Evolutionary conservation across 78 protist species (phyloP), one percentile per base, ranked within the genome.

Genomic region (Cavenderia fasciculata): DNA sequence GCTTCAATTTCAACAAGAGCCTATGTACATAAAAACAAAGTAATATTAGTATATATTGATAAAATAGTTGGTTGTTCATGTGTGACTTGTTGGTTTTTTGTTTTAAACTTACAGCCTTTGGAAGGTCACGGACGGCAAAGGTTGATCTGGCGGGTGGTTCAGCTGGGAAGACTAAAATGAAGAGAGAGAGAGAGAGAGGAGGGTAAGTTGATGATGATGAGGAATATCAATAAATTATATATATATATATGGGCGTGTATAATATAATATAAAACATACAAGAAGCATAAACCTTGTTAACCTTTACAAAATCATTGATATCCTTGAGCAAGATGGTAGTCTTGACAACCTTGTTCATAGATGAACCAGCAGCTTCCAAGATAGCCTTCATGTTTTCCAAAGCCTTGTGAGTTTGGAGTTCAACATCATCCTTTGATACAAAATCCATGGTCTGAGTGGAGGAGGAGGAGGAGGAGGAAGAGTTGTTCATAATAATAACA

Each of bases 281-380:
- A 16, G 54, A 74, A 4, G 86, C 70, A 62, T 94, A 94, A 25
- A 96, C 87, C n/a, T 59, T 46, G 75, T 96, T 94, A 23, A 96
- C 94, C 23, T 52, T 76, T 8, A 66, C 94, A 57, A 96, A 96
- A 54, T 96, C 96, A 65, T 63, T 73, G 62, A 96, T 92, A 38
- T 92, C 88, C n/a, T 76, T 65, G 56, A 96, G 74, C 46, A 94
- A 66, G 29, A 94, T 92, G 11, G 91, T 82, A 36, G 88, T 65
- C 40, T 94, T 96, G 27, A 94, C 84, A 44, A 96, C 96, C 46
- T 92, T 51, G 23, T 52, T 74, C 85, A 92, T 56, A 51, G 87
- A 49, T 29, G 90, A 78, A 29, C 96, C 96, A 57, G 90, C 92
- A 21, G 92, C 97, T 21, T 87, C 95, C 5, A 94, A 29, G 14